Evolutionary conservation across 192 early-diverging fungal species (phyloP), one percentile per base, ranked within the genome.

Genomic region (Backusella morwellensis): DNA sequence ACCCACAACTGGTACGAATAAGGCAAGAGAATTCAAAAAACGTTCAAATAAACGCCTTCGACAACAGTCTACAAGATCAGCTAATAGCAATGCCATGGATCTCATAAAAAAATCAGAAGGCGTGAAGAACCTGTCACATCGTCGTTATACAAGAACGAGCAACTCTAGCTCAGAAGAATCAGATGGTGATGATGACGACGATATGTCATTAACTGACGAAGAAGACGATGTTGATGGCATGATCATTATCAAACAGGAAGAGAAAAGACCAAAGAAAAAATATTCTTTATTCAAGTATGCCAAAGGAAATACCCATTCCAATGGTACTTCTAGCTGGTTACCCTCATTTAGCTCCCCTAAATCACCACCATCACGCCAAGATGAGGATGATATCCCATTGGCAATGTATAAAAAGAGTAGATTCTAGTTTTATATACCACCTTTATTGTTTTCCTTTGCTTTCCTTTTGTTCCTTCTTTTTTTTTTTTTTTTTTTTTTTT

Each of bases 311-410:
- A 15, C 21, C 4, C 69, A 41, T 29, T 40, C n/a, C 7, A 44
- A 72, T 26, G 23, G 12, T 15, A 35, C 17, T 11, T 29, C 21
- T 63, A 63, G 56, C 12, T 63, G 56, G 56, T 29, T 63, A 29
- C 56, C 56, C 26, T 29, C 56, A 63, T 63, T 63, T 29, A 63
- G 23, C 11, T 63, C 56, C 3, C 56, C 56, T 63, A 63, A 63
- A 63, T 29, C 56, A 32, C n/a, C n/a, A 73, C 29, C 42, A 19
- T n/a, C 21, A n/a, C 23, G 66, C 56, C 82, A 83, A 14, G 90
- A 92, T 54, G 91, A 92, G 63, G 91, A 92, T 47, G 86, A 92
- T 78, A 88, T 92, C 8, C 89, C 89, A 3, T 75, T 92, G 68
- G 89, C 87, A 3, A 78, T 90, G 75, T 91, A 91, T 75, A 76